Evolutionary conservation across 768 basidiomycete species (phyloP), one percentile per base, ranked within the genome.

Genomic region (Daedaleopsis sinensis): DNA sequence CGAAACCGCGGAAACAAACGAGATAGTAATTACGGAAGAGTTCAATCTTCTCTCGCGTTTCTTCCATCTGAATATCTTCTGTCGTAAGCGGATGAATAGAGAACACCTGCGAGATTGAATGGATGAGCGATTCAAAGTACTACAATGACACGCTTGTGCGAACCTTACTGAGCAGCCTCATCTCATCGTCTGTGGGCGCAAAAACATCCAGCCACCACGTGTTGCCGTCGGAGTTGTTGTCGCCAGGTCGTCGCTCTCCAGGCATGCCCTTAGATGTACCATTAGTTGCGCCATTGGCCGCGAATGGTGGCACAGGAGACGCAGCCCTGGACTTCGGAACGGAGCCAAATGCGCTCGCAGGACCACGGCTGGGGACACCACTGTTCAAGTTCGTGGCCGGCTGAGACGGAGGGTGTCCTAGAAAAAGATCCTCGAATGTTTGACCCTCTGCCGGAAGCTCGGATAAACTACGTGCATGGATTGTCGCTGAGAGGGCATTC

Each of bases 61-160:
- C 97, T 76, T 99, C 97, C 90, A 98, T 97, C 70, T 93, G 89
- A 72, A 99, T 98, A 80, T 99, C 97, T 80, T 99, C 97, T 19
- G 96, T 96, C 5, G 97, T 99, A 65, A 99, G 82, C 4, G 97
- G 97, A 77, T 99, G 97, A 70, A 99, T 97, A 19, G 84, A 85
- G 75, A 98, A 99, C 11, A 96, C 95, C 96, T 97, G 39, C 39
- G 39, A 18, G 11, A 35, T 24, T 35, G 23, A 32, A 62, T 37
- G 39, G 54, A 49, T 47, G 21, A 44, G 46, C 18, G 2, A 18
- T 37, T 44, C 23, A 15, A 27, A 56, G 11, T 48, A 32, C 24
- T 57, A 53, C 64, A 52, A 16, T 36, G 21, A 38, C 43, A 36
- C 21, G 56, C 53, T 44, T 32, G 55, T n/a, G 49, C 35, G 12